Evolutionary conservation across 176 grass and related monocot genomes (phyloP), one percentile per base, ranked within the genome.

Genomic region (Tillandsia fasciculata): DNA sequence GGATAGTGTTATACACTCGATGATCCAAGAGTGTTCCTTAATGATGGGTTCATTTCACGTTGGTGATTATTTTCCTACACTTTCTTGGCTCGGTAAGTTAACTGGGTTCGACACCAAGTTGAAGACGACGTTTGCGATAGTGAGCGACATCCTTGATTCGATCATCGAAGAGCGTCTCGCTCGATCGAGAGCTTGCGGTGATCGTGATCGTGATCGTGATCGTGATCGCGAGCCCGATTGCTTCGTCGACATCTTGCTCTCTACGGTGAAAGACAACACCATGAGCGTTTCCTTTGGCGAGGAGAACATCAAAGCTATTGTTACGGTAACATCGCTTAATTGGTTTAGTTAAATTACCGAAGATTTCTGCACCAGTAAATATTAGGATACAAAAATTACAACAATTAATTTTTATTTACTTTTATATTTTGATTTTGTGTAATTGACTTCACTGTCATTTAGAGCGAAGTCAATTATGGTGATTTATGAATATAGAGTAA

Each of bases 181-280:
- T 2, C 1, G 50, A 2, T 13, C 49, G 18, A 0, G 49, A n/a
- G 67, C 22, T 51, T 17, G 11, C 7, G 67, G 24, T 13, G 53
- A 56, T 10, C 67, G 2, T 11, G 49, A 24, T n/a, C n/a, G n/a
- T n/a, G n/a, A n/a, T n/a, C n/a, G n/a, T n/a, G n/a, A n/a, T 20
- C 18, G 6, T 49, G 67, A 70, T 50, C 13, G 52, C 3, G 54
- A 59, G 54, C 14, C 14, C 20, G 13, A 17, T 9, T 17, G 54
- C 54, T 70, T 70, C 49, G 4, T 54, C 3, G 50, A 54, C 12
- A 10, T 70, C 10, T 52, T 70, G 51, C 49, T 70, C 22, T 70
- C 68, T 0, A 7, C 29, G 15, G 49, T 26, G 49, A 51, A 70
- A 2, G 50, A 54, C 13, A 11, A 24, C 18, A 26, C 14, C 49